Conservation (phyloP, 2,329 filamentous ascomycete species). For the Phoma sp. region DNA sequence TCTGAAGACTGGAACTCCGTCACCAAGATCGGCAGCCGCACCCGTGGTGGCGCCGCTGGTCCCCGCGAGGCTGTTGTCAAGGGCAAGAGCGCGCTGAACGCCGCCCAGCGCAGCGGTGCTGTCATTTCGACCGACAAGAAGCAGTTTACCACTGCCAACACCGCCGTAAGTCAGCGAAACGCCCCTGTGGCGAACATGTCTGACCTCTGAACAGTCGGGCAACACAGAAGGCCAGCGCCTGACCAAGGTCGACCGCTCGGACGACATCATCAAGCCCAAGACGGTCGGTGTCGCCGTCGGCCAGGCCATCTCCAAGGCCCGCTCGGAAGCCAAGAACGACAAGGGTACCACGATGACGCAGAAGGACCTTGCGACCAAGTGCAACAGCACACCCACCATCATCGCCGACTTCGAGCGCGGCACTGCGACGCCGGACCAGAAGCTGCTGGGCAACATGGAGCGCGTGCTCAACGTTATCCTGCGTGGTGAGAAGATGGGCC, state of each 20-base stretch:
- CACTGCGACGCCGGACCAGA: slow-evolving; percentile 79
- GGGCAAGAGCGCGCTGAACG: slow-evolving; percentile 84
- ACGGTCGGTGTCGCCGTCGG: slow-evolving; percentile 79
- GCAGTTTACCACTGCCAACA: slow-evolving; percentile 71
- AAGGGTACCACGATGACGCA: slow-evolving; percentile 78
- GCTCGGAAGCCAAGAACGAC: slow-evolving; percentile 83
- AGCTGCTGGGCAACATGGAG: slow-evolving; percentile 79
- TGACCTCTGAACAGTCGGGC: slow-evolving; percentile 15
- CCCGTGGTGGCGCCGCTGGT: slow-evolving; percentile 68
- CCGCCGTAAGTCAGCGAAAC: slow-evolving; percentile 64
- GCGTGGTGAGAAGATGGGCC: slow-evolving; percentile 82
- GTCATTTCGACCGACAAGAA: slow-evolving; percentile 94
- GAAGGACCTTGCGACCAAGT: slow-evolving; percentile 83
- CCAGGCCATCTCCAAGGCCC: slow-evolving; percentile 79
- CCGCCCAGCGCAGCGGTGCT: slow-evolving; percentile 79
- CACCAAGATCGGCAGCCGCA: slow-evolving; percentile 93
- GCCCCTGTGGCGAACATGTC: neutral
- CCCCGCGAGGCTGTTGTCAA: slow-evolving; percentile 87
- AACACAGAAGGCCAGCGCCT: slow-evolving; percentile 83
- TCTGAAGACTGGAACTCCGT: slow-evolving; percentile 85
- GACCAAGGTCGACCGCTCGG: slow-evolving; percentile 95
- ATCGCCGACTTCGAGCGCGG: slow-evolving; percentile 88
- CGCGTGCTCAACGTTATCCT: slow-evolving; percentile 86
- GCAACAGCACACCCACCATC: slow-evolving; percentile 82
- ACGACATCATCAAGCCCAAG: slow-evolving; percentile 98